A percentile compares a stretch with the other conserved stretches of the same genome.
phyloP scores from a whole-genome alignment of 176 grass and related monocot species.

The Lolium perenne region DNA sequence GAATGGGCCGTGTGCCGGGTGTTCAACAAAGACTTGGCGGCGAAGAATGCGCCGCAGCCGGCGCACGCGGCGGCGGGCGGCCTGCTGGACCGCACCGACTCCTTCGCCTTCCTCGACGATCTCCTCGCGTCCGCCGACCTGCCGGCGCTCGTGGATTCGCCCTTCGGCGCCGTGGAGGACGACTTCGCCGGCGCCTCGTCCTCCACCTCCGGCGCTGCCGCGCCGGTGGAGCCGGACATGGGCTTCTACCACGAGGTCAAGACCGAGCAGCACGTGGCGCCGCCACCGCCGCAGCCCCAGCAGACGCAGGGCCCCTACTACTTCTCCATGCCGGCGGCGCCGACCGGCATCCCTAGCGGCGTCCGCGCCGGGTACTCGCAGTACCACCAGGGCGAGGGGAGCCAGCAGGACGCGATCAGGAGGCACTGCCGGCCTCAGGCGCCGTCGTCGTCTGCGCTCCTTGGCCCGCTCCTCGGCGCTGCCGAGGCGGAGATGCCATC shows the following conservation, averaged over 20 bases:
- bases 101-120: conserved; percentile 37
- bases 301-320: not conserved
- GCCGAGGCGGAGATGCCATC: not conserved
- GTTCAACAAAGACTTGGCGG: conserved; percentile 63
- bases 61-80: not conserved
- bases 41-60: conserved; percentile 38
- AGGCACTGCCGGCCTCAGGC: conserved; percentile 38
- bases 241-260: not conserved
- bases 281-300: too few relatives aligned
- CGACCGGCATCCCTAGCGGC: not conserved
- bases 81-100: conserved; percentile 23
- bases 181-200: not conserved
- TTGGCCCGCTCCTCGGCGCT: not conserved
- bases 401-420: conserved; percentile 50
- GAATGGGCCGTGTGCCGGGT: conserved; percentile 84
- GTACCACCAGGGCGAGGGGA: not conserved
- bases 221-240: not conserved
- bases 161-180: not conserved
- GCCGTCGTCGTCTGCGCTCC: not conserved
- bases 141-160: conserved; percentile 58
- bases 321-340: conserved; percentile 28
- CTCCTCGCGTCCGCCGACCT: conserved; percentile 37
- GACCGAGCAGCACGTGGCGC: conserved; percentile 11
- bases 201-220: conserved; percentile 19
- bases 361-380: not conserved